Evolutionary conservation across 2,329 filamentous ascomycete genomes (phyloP), one percentile per base, ranked within the genome.

Genomic region (Truncatella angustata): DNA sequence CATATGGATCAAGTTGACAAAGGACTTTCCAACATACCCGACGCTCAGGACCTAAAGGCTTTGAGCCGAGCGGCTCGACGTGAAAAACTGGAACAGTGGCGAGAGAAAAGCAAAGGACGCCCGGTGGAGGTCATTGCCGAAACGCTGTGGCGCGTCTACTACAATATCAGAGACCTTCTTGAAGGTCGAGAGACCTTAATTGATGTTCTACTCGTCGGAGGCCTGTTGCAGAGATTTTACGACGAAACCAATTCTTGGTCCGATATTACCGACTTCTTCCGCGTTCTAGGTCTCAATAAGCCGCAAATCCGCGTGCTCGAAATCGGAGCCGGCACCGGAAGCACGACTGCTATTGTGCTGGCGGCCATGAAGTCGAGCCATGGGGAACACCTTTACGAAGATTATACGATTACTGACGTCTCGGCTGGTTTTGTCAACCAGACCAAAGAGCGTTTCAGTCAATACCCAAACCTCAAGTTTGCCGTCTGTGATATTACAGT

Each of bases 331-430:
- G 50, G 50, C 34, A 52, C 50, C 5, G 50, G 50, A 6, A 23
- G 50, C 32, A 21, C 43, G 4, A 52, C 50, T 4, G 5, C 46
- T 3, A 37, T 24, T 4, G 18, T 49, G 5, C 32, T 49, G 16
- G 14, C 5, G n/a, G 46, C 32, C 6, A 11, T 49, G 4, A n/a
- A 40, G 4, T 24, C 32, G 5, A 26, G 14, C 2, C n/a, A 36
- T 3, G 34, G 34, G 12, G 35, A 35, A 21, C 37, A 26, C 3
- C 26, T 36, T 14, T 59, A 56, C 36, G 20, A 23, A 21, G 16
- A 35, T 18, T 60, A 60, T 44, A 49, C 36, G n/a, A 56, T 54
- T 37, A 61, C 58, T 12, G 58, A 61, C 46, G 49, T 61, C 35
- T 55, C 54, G 10, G 32, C 43, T 24, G 52, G 54, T 14, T 61